Percentiles rank a stretch among this genome's conserved stretches.
Evolutionary conservation across 768 basidiomycete genomes (phyloP).

Genomic region (Cystofilobasidium bisporidii): DNA sequence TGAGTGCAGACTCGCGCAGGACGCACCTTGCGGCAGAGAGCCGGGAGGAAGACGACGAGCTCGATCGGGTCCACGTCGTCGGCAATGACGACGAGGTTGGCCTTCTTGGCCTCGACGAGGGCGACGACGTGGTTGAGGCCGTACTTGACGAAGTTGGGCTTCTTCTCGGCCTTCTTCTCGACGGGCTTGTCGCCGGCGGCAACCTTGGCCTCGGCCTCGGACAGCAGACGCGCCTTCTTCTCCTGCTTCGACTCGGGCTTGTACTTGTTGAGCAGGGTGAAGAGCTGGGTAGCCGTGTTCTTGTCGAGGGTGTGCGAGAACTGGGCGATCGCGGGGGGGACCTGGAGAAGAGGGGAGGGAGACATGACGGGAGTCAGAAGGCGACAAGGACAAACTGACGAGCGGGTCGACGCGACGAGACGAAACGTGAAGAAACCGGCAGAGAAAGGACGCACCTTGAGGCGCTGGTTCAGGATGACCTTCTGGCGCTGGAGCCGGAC

Average conservation of each 20-base stretch:
- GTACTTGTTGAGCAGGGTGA: constrained; percentile 93
- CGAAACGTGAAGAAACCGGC: not conserved
- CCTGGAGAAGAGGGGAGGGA: constrained; percentile 38
- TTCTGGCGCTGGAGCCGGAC: constrained; percentile 96
- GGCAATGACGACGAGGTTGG: constrained; percentile 84
- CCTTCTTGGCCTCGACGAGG: constrained; percentile 91
- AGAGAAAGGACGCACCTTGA: constrained; percentile 52
- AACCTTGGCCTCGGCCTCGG: constrained; percentile 58
- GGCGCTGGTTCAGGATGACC: constrained; percentile 91
- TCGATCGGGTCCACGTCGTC: constrained; percentile 98
- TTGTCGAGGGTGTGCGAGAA: constrained; percentile 94
- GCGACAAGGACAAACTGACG: not conserved
- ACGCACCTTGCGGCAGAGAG: constrained; percentile 73
- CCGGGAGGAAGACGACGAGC: constrained; percentile 94
- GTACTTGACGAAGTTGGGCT: constrained; percentile 90
- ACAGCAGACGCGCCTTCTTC: constrained; percentile 84
- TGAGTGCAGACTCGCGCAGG: not conserved
- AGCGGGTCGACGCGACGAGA: too few species aligned
- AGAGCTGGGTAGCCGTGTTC: constrained; percentile 96
- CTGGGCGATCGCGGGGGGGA: constrained; percentile 94
- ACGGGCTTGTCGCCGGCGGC: constrained; percentile 44
- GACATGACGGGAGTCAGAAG: not conserved
- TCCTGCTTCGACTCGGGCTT: constrained; percentile 76
- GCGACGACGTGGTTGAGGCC: constrained; percentile 95
- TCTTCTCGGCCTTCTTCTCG: constrained; percentile 72